These are phyloP conservation scores for Rhizopus stolonifer DNA, from an alignment of 371 early-diverging fungal species.

Conservation along the genomic window DNA sequence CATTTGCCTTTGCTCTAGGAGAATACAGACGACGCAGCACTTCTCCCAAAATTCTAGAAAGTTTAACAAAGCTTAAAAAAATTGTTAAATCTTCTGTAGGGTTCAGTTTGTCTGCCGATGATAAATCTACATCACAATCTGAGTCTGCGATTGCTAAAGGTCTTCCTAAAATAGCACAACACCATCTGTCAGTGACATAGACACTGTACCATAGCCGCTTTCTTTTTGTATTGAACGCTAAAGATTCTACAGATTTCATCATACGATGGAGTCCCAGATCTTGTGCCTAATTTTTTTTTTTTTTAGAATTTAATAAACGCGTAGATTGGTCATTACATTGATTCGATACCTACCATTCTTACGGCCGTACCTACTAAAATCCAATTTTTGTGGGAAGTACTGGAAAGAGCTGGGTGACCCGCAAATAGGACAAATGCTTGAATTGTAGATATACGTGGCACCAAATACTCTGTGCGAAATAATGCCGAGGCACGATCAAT, in stretches of 20 bases:
- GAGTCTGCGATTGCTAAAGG: conserved; percentile 43
- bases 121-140: conserved; percentile 40
- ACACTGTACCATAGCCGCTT: conserved; percentile 35
- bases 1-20: conserved; percentile 28
- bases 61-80: conserved; percentile 32
- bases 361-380: conserved; percentile 50
- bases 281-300: conserved; percentile 27
- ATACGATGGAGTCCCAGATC: conserved; percentile 40
- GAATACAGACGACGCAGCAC: conserved; percentile 37
- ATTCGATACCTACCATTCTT: conserved; percentile 31
- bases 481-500: conserved; percentile 26
- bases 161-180: conserved; percentile 41
- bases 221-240: conserved; percentile 14
- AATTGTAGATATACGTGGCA: conserved; percentile 36
- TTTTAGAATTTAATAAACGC: too few relatives aligned
- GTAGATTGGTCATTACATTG: neutral
- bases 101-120: conserved; percentile 3
- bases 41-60: conserved; percentile 40
- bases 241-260: conserved; percentile 16
- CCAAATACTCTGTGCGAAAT: conserved; percentile 34
- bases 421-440: conserved; percentile 44
- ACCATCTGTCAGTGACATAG: conserved; percentile 39
- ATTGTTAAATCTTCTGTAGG: conserved; percentile 15
- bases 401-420: conserved; percentile 37
- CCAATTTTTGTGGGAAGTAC: conserved; percentile 40